Conservation (phyloP, 306 rosid genomes). For the Trifolium pratense region DNA sequence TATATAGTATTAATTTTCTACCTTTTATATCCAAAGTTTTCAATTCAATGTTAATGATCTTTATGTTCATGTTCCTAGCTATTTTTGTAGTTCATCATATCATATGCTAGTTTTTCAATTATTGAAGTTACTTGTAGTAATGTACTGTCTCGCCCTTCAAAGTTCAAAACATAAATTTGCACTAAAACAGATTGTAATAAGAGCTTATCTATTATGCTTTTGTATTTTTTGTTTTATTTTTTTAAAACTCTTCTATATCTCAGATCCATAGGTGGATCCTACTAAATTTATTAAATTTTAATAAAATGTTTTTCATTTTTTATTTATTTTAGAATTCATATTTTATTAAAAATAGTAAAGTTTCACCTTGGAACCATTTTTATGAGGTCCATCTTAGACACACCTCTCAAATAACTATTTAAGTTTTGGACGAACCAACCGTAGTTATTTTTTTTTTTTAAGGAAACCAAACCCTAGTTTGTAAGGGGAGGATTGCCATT, state of each 20-base stretch:
- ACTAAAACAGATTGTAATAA: background rate
- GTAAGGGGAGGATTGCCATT: background rate
- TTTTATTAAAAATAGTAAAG: no score
- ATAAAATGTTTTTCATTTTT: no score
- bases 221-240: background rate
- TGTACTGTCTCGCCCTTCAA: background rate
- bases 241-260: background rate
- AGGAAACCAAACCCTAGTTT: background rate
- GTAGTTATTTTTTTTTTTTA: no score
- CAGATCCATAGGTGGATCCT: background rate
- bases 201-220: background rate
- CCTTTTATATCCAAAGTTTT: background rate
- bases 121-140: slow-evolving; percentile 1
- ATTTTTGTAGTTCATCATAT: background rate
- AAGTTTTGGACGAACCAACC: background rate
- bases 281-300: no score
- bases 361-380: no score
- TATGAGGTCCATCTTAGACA: no score
- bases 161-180: background rate
- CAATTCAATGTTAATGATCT: background rate
- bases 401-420: background rate
- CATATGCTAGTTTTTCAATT: background rate
- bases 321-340: no score
- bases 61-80: slow-evolving; percentile 17
- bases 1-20: background rate